Evolutionary conservation across 2,329 filamentous ascomycete species (phyloP).

Genomic region (Xylaria multiplex): DNA sequence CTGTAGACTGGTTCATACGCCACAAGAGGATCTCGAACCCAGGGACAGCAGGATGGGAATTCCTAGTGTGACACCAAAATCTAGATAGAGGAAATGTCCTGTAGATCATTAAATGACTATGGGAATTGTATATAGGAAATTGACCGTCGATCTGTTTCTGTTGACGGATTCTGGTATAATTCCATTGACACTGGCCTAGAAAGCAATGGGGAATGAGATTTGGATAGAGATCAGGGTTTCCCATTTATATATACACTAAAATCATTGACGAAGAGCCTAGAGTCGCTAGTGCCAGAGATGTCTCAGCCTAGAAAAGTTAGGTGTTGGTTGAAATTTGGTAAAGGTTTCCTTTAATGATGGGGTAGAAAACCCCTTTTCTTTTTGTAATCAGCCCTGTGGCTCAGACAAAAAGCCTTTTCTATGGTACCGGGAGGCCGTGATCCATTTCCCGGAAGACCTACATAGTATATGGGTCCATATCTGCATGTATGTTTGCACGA

Average conservation of each 20-base stretch:
- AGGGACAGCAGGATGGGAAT: conserved; percentile 15
- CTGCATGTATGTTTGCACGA: conserved; percentile 24
- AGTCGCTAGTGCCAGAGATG: background rate
- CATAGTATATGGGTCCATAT: conserved; percentile 4
- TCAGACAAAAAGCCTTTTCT: conserved; percentile 15
- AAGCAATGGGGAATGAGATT: conserved; percentile 12
- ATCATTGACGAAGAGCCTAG: background rate
- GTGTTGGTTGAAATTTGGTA: conserved; percentile 4
- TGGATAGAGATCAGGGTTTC: conserved; percentile 13
- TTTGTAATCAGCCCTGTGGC: conserved; percentile 34
- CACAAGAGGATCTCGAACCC: conserved; percentile 14
- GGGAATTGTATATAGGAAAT: conserved; percentile 3
- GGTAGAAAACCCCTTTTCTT: conserved; percentile 20
- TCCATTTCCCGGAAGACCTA: conserved; percentile 13
- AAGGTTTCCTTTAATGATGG: conserved; percentile 4
- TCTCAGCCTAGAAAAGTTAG: conserved; percentile 12
- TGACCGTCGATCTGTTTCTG: conserved; percentile 3
- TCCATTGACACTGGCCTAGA: background rate
- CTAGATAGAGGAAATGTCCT: conserved; percentile 25
- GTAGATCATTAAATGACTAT: conserved; percentile 21
- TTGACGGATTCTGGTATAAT: background rate
- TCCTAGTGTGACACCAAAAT: conserved; percentile 23
- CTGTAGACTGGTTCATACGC: conserved; percentile 13
- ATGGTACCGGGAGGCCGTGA: conserved; percentile 13
- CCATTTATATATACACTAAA: conserved; percentile 6